Evolutionary conservation across 352 stramenopile species (phyloP), one percentile per base, ranked within the genome.

Genomic region (Aphanomyces stellatus): DNA sequence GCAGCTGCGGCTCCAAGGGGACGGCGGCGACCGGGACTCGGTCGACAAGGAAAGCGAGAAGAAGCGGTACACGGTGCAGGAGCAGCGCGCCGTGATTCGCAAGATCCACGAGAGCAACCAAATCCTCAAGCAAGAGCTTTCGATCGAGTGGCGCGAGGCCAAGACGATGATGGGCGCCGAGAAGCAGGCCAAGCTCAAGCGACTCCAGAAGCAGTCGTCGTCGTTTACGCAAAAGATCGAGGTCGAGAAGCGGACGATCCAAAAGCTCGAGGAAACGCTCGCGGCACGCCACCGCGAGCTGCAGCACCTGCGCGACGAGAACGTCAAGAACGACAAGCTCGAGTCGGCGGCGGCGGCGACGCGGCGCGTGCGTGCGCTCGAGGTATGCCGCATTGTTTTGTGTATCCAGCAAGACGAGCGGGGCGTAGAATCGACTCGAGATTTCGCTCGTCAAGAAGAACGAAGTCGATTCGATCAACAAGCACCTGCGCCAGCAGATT

Each of bases 401-500:
- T 30, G 10, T 15, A 33, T 8, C 0, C 49, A 40, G 1, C 22
- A 13, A 49, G 5, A 51, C 5, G 8, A 41, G 15, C 19, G 15
- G 10, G 3, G 13, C 60, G 43, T 57, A 72, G 73, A 91, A 90
- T 56, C 79, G 83, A 11, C 68, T 90, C 10, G 83, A 94, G 64
- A 74, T 89, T 22, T 77, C 85, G 37, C 75, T 91, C 1, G 81
- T 89, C 46, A 90, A 89, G 61, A 83, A 85, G 63, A 92, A 91
- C 62, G 84, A 91, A 57, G 85, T 90, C 56, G 81, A 90, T 33
- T 90, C 79, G 62, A 81, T 85, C 48, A 92, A 90, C 69, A 92
- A 92, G 65, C 74, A 88, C 40, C 69, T 91, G 33, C 80, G 85
- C 31, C 71, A 69, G 57, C 79, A 87, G 51, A 83, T 91, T 43